Conservation (phyloP, 345 rosid genomes). For the Passiflora organensis region DNA sequence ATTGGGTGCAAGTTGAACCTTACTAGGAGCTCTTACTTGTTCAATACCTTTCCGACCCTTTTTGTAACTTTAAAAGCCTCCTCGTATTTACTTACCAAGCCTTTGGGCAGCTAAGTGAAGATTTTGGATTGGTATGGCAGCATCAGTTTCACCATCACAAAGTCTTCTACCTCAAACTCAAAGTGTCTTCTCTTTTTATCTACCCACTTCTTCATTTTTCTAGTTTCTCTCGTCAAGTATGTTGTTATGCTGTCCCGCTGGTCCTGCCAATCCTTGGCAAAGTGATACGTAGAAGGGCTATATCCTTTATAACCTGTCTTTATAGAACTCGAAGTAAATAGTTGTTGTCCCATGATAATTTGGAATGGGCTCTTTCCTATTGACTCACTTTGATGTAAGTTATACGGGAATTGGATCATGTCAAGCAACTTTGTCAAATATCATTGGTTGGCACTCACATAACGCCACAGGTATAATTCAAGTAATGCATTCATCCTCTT, state of each 20-base stretch:
- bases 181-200: not conserved
- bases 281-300: not conserved
- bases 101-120: not conserved
- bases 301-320: accelerated
- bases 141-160: not conserved
- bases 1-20: not conserved
- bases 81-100: not conserved
- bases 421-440: not conserved
- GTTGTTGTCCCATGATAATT: not conserved
- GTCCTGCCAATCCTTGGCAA: not conserved
- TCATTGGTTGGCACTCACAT: not conserved
- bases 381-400: too few relatives aligned
- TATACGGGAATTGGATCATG: too few relatives aligned
- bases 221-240: not conserved
- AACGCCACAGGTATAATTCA: not conserved
- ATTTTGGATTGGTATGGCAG: not conserved
- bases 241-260: not conserved
- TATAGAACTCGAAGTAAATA: accelerated
- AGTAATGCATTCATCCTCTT: not conserved
- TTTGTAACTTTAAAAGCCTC: not conserved
- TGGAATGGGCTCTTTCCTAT: accelerated
- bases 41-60: not conserved
- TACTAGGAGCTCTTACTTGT: not conserved
- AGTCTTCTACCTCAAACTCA: not conserved
- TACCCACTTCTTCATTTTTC: not conserved